These are phyloP conservation scores for Globisporangium iwayamae DNA, from an alignment of 352 stramenopile species.

Conservation along the genomic window DNA sequence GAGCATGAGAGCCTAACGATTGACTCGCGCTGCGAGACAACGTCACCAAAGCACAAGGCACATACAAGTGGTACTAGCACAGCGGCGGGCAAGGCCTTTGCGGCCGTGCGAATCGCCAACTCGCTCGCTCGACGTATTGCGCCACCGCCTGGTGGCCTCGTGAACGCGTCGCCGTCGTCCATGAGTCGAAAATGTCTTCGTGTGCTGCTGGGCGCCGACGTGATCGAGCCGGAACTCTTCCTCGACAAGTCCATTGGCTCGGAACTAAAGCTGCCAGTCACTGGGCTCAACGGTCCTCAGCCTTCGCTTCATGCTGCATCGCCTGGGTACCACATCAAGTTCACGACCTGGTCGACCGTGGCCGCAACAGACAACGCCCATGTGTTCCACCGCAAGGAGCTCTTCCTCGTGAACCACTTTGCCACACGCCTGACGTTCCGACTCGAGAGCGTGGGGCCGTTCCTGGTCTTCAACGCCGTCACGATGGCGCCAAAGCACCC, in stretches of 20 bases:
- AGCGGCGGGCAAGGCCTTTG: conserved; percentile 64
- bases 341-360: conserved; percentile 74
- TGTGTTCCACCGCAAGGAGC: conserved; percentile 42
- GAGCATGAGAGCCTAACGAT: not conserved
- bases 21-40: conserved; percentile 13
- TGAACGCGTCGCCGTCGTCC: conserved; percentile 16
- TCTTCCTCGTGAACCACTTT: conserved; percentile 61
- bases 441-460: conserved; percentile 59
- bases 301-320: not conserved
- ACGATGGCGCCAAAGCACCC: conserved; percentile 61
- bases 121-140: conserved; percentile 28
- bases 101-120: conserved; percentile 67
- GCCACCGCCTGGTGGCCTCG: not conserved
- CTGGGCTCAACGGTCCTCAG: not conserved
- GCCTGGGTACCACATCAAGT: conserved; percentile 48
- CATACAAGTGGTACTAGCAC: conserved; percentile 4
- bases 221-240: conserved; percentile 60
- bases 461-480: conserved; percentile 53
- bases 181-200: conserved; percentile 48
- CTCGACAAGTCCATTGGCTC: conserved; percentile 37
- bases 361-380: conserved; percentile 24
- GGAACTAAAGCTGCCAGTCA: not conserved
- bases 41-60: conserved; percentile 5
- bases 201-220: conserved; percentile 52
- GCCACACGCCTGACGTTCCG: conserved; percentile 64